Percentiles rank a stretch among this genome's conserved stretches.
phyloP scores from a whole-genome alignment of 345 rosid genomes.

The Pugionium cornutum region DNA sequence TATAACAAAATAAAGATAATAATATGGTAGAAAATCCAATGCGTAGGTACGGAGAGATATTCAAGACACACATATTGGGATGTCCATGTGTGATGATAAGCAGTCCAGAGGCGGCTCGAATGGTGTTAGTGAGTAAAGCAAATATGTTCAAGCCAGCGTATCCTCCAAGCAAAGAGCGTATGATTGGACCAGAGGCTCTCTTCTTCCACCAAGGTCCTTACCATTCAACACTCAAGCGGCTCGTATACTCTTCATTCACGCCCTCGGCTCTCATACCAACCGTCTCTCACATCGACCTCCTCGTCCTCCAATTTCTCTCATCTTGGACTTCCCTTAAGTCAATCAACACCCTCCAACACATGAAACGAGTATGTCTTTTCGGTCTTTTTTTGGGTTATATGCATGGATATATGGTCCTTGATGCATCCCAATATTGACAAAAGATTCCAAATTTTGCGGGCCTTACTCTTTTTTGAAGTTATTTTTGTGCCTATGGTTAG shows the following conservation, averaged over 20 bases:
- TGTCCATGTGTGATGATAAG: constrained; percentile 98
- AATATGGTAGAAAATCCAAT: background rate
- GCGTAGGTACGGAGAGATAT: constrained; percentile 75
- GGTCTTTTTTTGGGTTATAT: constrained; percentile 28
- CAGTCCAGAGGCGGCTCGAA: constrained; percentile 79
- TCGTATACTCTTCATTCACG: constrained; percentile 67
- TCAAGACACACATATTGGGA: constrained; percentile 89
- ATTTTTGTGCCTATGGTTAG: background rate
- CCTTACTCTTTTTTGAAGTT: background rate
- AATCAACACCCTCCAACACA: constrained; percentile 77
- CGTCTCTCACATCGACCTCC: constrained; percentile 68
- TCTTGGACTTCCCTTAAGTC: constrained; percentile 52
- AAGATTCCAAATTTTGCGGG: constrained; percentile 19
- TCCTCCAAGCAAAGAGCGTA: constrained; percentile 86
- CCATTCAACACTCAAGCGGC: constrained; percentile 68
- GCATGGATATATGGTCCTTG: constrained; percentile 24
- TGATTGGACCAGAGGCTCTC: constrained; percentile 83
- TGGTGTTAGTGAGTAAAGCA: constrained; percentile 66
- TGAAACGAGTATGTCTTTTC: constrained; percentile 69
- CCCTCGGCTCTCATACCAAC: constrained; percentile 71
- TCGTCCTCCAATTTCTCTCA: constrained; percentile 57
- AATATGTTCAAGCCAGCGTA: constrained; percentile 87
- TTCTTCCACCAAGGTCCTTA: constrained; percentile 88
- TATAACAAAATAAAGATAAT: too few relatives aligned
- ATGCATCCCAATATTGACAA: constrained; percentile 17